These are phyloP conservation scores for Leishmania tarentolae DNA, from an alignment of 208 protist species.

Conservation along the genomic window DNA sequence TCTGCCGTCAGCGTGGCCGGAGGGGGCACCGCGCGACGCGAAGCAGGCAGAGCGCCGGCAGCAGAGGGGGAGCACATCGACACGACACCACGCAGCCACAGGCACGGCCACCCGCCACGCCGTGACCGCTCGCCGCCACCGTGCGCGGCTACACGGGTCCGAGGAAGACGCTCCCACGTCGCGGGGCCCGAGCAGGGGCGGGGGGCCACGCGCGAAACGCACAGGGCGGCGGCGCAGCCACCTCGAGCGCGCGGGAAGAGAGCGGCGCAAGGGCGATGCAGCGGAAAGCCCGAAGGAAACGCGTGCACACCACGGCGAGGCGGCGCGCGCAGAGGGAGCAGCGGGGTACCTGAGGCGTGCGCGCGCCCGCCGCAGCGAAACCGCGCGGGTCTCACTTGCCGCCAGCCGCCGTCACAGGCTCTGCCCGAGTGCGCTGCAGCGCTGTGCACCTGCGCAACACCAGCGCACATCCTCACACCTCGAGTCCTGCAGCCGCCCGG, in stretches of 20 bases:
- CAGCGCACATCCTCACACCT: background rate
- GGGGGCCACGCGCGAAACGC: background rate
- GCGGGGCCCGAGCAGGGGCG: too few relatives aligned
- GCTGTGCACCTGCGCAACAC: background rate
- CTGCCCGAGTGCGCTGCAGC: background rate
- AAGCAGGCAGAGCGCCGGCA: background rate
- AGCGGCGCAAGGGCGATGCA: background rate
- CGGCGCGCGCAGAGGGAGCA: background rate
- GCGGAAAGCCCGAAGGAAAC: background rate
- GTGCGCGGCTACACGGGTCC: too few relatives aligned
- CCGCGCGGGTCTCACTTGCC: background rate
- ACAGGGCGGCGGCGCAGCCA: too few relatives aligned
- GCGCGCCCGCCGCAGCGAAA: background rate
- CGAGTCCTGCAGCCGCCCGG: background rate
- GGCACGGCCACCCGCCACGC: background rate
- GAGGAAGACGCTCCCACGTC: too few relatives aligned
- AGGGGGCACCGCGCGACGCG: background rate
- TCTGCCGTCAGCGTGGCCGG: background rate
- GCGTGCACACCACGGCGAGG: background rate
- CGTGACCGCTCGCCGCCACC: background rate
- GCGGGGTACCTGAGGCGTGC: too few relatives aligned
- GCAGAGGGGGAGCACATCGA: too few relatives aligned
- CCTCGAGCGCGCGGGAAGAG: too few relatives aligned
- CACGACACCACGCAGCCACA: background rate
- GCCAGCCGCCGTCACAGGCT: background rate